These are phyloP conservation scores for Macadamia tetraphylla DNA, from an alignment of 164 flowering plant species.

Conservation along the genomic window DNA sequence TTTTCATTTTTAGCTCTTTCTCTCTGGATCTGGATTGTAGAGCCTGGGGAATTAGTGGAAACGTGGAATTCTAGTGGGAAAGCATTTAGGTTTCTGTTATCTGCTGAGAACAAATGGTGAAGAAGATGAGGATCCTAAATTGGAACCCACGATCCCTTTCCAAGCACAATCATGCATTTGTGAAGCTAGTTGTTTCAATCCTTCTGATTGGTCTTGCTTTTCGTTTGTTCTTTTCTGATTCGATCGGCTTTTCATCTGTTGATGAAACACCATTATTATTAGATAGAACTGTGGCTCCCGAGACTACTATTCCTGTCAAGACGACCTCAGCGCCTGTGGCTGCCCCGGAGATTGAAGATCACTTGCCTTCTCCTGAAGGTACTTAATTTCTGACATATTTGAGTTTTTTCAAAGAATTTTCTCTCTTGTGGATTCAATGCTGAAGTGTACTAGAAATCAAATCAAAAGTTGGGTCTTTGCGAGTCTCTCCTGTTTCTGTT, in stretches of 20 bases:
- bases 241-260: conserved; percentile 22
- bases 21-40: too few species aligned
- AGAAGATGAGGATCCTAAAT: conserved; percentile 26
- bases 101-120: conserved; percentile 25
- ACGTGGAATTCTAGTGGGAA: not conserved
- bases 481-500: not conserved
- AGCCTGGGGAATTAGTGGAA: too few species aligned
- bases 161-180: conserved; percentile 35
- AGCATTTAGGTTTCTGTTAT: not conserved
- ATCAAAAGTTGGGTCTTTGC: not conserved
- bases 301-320: conserved; percentile 4
- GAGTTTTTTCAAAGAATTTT: not conserved
- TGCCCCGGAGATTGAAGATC: conserved; percentile 9
- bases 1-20: too few species aligned
- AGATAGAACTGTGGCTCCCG: conserved; percentile 11
- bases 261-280: conserved; percentile 8
- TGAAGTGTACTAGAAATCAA: not conserved
- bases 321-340: conserved; percentile 11
- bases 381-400: conserved; percentile 4
- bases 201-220: conserved; percentile 56
- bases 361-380: conserved; percentile 27
- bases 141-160: conserved; percentile 24
- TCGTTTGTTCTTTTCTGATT: conserved; percentile 48
- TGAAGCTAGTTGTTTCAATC: conserved; percentile 47
- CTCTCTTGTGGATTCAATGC: not conserved